Percentiles rank a stretch among this genome's conserved stretches.
These are phyloP conservation scores for Eucalyptus erythrocorys DNA, from an alignment of 345 rosid species.

Conservation along the genomic window DNA sequence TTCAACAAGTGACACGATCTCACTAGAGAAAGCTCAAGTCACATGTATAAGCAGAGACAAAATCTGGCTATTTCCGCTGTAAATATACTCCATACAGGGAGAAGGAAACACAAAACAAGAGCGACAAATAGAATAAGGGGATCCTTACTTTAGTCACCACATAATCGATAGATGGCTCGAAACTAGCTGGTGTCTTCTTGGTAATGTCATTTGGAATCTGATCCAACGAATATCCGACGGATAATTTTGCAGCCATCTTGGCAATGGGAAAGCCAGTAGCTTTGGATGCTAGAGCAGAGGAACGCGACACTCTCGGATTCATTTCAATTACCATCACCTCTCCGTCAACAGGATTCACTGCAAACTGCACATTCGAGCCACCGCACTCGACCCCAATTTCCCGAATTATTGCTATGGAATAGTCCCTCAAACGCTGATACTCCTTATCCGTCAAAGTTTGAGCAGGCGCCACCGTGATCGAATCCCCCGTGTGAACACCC, in stretches of 20 bases:
- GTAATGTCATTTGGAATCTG: constrained; percentile 99
- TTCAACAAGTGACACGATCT: not conserved
- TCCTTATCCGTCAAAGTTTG: constrained; percentile 95
- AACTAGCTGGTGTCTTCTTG: constrained; percentile 96
- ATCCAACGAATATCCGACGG: constrained; percentile 85
- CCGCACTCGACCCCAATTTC: constrained; percentile 99
- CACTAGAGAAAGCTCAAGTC: not conserved
- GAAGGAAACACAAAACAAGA: not conserved
- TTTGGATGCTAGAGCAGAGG: constrained; percentile 96
- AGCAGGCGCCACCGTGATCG: constrained; percentile 96
- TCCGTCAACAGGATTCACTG: constrained; percentile 88
- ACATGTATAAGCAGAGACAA: not conserved
- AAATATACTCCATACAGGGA: not conserved
- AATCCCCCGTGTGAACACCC: constrained; percentile 99
- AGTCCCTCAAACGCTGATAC: constrained; percentile 89
- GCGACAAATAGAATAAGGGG: not conserved
- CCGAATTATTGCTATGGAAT: constrained; percentile 74
- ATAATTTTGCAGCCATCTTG: constrained; percentile 97
- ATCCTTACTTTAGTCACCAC: constrained; percentile 80
- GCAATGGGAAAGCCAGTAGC: constrained; percentile 99
- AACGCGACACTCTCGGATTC: constrained; percentile 97
- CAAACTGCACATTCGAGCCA: constrained; percentile 97
- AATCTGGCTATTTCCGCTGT: not conserved
- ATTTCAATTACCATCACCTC: constrained; percentile 98
- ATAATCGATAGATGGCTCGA: constrained; percentile 97